These are phyloP conservation scores for Chaetomium globosum DNA, from an alignment of 2,329 filamentous ascomycete species.

Conservation along the genomic window DNA sequence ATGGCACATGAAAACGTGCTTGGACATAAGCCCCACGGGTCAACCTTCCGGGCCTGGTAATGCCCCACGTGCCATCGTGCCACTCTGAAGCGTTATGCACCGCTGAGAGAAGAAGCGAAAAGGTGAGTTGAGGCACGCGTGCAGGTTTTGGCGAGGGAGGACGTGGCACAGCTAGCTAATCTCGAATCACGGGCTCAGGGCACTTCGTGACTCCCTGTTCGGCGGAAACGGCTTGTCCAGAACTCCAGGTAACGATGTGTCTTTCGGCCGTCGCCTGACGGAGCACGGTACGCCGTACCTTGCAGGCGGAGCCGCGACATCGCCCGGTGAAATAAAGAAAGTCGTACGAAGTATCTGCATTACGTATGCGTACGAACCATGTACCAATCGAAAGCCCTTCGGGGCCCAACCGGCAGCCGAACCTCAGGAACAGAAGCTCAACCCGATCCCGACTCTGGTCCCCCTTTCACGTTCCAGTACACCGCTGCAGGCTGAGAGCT, in stretches of 20 bases:
- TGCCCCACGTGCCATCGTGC: slow-evolving; percentile 29
- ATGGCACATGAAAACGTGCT: slow-evolving; percentile 29
- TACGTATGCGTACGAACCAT: slow-evolving; percentile 19
- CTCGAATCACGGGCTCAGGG: background rate
- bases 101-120: slow-evolving; percentile 16
- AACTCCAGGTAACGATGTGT: too few species aligned
- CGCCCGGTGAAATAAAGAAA: slow-evolving; percentile 7
- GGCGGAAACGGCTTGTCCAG: background rate
- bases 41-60: slow-evolving; percentile 22
- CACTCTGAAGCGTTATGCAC: slow-evolving; percentile 25
- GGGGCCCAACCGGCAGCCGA: background rate
- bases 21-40: slow-evolving; percentile 18
- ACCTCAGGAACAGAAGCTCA: slow-evolving; percentile 1
- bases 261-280: background rate
- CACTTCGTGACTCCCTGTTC: slow-evolving; percentile 8
- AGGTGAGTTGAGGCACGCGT: slow-evolving; percentile 17
- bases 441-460: background rate
- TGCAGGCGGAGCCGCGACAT: slow-evolving; percentile 26
- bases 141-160: background rate
- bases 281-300: slow-evolving; percentile 17
- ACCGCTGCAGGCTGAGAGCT: background rate
- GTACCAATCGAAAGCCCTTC: background rate
- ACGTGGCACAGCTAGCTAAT: background rate
- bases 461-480: background rate
- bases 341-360: slow-evolving; percentile 32